Base-by-base conservation (phyloP, 2,329 filamentous ascomycete species). In the Aspergillus brasiliensis region DNA sequence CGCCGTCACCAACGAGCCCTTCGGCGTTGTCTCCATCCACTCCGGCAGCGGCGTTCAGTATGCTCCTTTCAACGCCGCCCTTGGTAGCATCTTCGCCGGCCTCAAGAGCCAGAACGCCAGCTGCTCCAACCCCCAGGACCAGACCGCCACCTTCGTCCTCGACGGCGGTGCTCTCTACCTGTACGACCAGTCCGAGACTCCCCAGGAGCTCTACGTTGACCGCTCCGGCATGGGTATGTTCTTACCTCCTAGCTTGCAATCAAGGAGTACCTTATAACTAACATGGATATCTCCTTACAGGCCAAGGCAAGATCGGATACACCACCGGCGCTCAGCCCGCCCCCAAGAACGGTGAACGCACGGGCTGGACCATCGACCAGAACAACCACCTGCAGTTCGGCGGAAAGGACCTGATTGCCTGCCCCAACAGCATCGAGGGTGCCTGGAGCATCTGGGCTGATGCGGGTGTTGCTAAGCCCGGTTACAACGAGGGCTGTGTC, bases 221-320 rank as follows among this genome's bases (percentile, higher is more conserved):
- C 81, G 82, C 47, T 85, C 82, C 48, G 84, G 83, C 67, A 86
- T 86, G 83, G 84, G 83, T 81, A 80, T 44, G 79, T 67, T 28
- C n/a, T 27, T 44, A 11, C 34, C 34, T 47, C 8, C 3, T 49
- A 34, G 2, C 31, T 1, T 34, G 31, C 11, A 5, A 5, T 34
- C 1, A 15, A 34, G 4, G 13, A 6, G 31, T 34, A 34, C 31
- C 13, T 34, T 34, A 31, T 34, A 2, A 11, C 31, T 34, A 15
- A 34, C 11, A 13, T 15, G 11, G 11, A 34, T 13, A 31, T 34
- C n/a, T 34, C 3, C 10, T 13, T 17, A 58, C 28, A 83, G 81
- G 83, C 64, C 82, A 84, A 65, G 86, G 86, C 53, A 73, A 77
- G 21, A 67, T 86, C 44, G 79, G 80, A 44, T 88, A 85, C 76